phyloP scores from a whole-genome alignment of 2,329 filamentous ascomycete species.

The Fusarium sp. region DNA sequence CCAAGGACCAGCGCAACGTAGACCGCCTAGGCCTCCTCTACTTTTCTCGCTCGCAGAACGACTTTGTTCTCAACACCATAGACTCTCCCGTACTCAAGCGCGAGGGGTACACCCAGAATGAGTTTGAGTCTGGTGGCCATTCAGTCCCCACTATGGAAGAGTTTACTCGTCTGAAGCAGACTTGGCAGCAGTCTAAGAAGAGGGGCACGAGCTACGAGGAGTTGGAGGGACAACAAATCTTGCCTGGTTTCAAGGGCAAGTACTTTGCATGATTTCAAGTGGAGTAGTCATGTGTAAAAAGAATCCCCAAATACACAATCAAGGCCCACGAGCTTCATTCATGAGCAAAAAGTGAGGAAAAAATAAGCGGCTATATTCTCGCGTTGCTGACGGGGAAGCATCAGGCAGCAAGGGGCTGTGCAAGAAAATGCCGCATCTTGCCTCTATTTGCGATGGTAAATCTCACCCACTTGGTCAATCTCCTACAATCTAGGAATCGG shows the following conservation, averaged over 20 bases:
- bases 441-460: neutral
- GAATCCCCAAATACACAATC: neutral
- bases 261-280: conserved; percentile 20
- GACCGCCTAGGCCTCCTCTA: conserved; percentile 63
- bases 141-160: conserved; percentile 52
- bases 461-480: neutral
- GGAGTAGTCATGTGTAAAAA: neutral
- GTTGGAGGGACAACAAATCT: conserved; percentile 48
- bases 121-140: conserved; percentile 51
- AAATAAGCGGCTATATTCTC: neutral
- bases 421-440: neutral
- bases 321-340: neutral
- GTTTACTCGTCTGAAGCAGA: conserved; percentile 53
- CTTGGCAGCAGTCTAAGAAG: conserved; percentile 49
- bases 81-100: conserved; percentile 53
- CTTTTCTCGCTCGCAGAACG: conserved; percentile 60
- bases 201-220: conserved; percentile 43
- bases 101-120: conserved; percentile 50
- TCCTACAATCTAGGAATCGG: neutral
- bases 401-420: neutral
- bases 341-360: neutral
- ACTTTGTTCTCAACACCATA: conserved; percentile 51
- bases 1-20: conserved; percentile 56
- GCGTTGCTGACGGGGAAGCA: neutral
- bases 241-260: conserved; percentile 50